A percentile compares a stretch with the other conserved stretches of the same genome.
Conservation (phyloP, 768 basidiomycete species). For the Lactifluus volemus region DNA sequence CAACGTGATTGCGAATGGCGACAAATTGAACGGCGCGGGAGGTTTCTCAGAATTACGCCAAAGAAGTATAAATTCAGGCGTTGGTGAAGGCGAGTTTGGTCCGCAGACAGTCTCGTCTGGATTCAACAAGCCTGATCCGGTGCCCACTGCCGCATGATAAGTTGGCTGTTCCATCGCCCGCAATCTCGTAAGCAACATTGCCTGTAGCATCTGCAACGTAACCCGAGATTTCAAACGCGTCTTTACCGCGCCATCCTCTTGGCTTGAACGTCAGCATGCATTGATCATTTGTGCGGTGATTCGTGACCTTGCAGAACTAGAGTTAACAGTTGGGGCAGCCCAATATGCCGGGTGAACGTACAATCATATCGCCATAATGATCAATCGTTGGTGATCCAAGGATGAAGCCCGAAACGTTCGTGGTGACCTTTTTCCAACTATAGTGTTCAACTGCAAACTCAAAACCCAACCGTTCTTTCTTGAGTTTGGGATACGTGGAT, state of each 20-base stretch:
- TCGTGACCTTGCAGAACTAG: conserved; percentile 47
- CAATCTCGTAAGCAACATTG: conserved; percentile 73
- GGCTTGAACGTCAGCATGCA: conserved; percentile 94
- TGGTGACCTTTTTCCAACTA: conserved; percentile 92
- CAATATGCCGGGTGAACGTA: conserved; percentile 34
- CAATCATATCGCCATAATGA: conserved; percentile 81
- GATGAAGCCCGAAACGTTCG: conserved; percentile 87
- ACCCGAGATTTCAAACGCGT: conserved; percentile 90
- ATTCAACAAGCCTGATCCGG: conserved; percentile 45
- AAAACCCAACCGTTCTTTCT: conserved; percentile 7
- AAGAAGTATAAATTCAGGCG: conserved; percentile 71
- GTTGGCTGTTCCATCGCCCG: conserved; percentile 91
- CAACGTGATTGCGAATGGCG: conserved; percentile 86
- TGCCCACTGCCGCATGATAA: conserved; percentile 75
- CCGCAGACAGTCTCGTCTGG: conserved; percentile 59
- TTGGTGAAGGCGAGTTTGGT: conserved; percentile 34
- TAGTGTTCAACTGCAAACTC: conserved; percentile 75
- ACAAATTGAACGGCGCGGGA: conserved; percentile 85
- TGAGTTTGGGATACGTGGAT: conserved; percentile 51
- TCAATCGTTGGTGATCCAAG: conserved; percentile 62
- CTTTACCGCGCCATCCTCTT: conserved; percentile 86
- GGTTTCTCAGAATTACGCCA: conserved; percentile 91
- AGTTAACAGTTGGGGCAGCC: neutral
- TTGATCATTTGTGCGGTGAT: conserved; percentile 83
- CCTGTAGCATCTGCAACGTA: conserved; percentile 62